Conservation (phyloP, 208 protist genomes). For the Leishmania major region DNA sequence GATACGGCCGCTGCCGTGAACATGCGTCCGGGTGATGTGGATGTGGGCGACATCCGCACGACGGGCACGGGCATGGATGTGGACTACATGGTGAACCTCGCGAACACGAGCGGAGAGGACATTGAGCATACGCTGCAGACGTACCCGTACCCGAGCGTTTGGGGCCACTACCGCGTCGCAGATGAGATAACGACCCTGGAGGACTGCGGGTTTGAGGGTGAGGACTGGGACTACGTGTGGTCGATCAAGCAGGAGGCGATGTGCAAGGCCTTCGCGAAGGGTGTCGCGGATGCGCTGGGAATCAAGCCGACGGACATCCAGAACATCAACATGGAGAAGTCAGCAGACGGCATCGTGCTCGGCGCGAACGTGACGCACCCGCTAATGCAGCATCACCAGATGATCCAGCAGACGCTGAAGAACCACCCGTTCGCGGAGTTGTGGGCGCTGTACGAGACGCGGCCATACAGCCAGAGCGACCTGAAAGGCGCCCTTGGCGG, state of each 20-base stretch:
- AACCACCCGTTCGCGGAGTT: conserved; percentile 38
- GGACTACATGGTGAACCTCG: conserved; percentile 32
- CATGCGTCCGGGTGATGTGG: conserved; percentile 24
- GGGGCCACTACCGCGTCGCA: conserved; percentile 29
- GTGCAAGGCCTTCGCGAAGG: conserved; percentile 38
- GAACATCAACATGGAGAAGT: conserved; percentile 5
- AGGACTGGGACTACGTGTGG: conserved; percentile 59
- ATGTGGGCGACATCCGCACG: conserved; percentile 26
- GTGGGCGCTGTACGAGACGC: conserved; percentile 53
- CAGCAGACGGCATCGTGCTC: neutral
- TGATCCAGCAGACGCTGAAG: conserved; percentile 41
- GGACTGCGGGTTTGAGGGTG: conserved; percentile 59
- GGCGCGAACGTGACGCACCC: conserved; percentile 33
- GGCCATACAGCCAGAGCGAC: neutral
- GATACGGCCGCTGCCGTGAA: conserved; percentile 43
- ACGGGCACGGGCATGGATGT: conserved; percentile 34
- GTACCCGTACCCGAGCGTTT: conserved; percentile 38
- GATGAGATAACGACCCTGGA: conserved; percentile 10
- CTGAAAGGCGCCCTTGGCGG: conserved; percentile 11
- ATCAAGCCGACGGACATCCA: conserved; percentile 16
- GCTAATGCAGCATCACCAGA: conserved; percentile 25
- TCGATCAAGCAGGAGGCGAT: conserved; percentile 25
- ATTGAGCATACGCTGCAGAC: neutral
- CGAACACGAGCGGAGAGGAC: conserved; percentile 1
- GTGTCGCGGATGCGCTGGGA: conserved; percentile 14